Evolutionary conservation across 345 rosid genomes (phyloP).

Genomic region (Raphanus sativus): DNA sequence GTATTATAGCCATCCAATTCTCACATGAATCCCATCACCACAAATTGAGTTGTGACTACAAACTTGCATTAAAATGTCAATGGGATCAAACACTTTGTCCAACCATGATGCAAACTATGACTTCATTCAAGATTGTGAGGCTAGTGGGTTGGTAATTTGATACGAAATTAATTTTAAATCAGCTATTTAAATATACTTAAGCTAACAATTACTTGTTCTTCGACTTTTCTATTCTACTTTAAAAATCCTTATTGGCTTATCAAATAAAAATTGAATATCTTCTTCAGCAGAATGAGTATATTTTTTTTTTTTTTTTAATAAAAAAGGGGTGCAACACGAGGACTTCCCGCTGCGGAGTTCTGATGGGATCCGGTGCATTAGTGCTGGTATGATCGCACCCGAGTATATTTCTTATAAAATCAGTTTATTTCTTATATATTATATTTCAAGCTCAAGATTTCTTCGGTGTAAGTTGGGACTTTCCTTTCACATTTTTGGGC

Average conservation of each 20-base stretch:
- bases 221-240: background rate
- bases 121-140: slow-evolving; percentile 21
- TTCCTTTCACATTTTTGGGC: slow-evolving; percentile 34
- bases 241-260: background rate
- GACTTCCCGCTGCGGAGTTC: too few relatives aligned
- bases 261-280: background rate
- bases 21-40: background rate
- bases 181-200: background rate
- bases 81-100: slow-evolving; percentile 24
- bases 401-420: background rate
- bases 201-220: background rate
- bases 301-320: too few relatives aligned
- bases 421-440: background rate
- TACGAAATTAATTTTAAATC: background rate
- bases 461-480: slow-evolving; percentile 34
- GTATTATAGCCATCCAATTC: slow-evolving; percentile 16
- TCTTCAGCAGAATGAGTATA: background rate
- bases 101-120: slow-evolving; percentile 35
- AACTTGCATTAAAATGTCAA: slow-evolving; percentile 3
- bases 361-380: too few relatives aligned
- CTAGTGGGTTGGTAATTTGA: slow-evolving; percentile 38
- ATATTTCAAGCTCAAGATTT: background rate
- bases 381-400: too few relatives aligned
- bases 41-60: background rate
- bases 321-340: too few relatives aligned